Base-by-base conservation (phyloP, 768 basidiomycete species). In the Suillus paluster region DNA sequence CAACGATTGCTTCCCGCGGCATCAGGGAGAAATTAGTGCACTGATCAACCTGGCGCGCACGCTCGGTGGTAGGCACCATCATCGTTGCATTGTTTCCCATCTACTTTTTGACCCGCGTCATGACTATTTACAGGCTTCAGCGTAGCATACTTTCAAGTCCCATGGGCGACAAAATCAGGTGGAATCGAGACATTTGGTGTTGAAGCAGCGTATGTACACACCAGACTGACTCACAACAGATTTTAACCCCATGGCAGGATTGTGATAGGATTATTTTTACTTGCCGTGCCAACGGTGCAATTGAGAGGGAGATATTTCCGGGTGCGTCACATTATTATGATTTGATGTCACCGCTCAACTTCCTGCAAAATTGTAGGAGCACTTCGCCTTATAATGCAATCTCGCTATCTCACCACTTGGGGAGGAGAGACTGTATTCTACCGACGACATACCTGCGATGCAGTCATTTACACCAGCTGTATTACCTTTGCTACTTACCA, bases 121-220 rank as follows among this genome's bases (percentile, higher is more conserved):
- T 10, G 25, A 27, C 5, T 30, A 19, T 49, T 0, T 14, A 27
- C 30, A 73, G 75, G 78, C 9, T 80, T 81, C 49, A 61, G 69
- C 11, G 76, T 80, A 44, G 79, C 79, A 10, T 80, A 73, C 64
- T 80, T 76, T 58, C 79, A 80, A 62, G 74, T 80, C 19, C 75
- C 76, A 0, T 79, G 79, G 80, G 70, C 79, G 21, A 69, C 68
- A 5, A 69, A 70, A 59, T 63, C 71, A 27, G 79, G 79, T 34
- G 75, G 69, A 5, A 61, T 79, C 25, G 63, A 68, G 36, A 75
- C 77, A 19, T 72, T 73, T 62, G 80, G 80, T 15, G 70, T 71
- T 39, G 80, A 80, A 63, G 78, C 79, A 46, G 74, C 75, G 69
- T 77, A 59, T 52, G 78, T 74, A 39, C 10, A 45, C 34, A 5